phyloP scores from a whole-genome alignment of 2,329 filamentous ascomycete species.

The Aspergillus latus region DNA sequence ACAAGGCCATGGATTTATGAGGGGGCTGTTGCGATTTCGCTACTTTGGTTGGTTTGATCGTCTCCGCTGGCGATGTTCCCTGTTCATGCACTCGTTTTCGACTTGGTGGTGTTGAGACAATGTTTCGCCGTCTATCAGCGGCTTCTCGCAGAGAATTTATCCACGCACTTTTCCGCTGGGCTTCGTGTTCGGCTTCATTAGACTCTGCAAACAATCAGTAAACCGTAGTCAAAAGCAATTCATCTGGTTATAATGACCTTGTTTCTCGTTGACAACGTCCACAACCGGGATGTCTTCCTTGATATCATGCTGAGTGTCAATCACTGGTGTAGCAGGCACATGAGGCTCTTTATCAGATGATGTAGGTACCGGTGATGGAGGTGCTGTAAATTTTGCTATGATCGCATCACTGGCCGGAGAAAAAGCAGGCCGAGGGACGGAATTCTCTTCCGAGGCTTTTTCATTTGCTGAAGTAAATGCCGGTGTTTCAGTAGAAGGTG shows the following conservation, averaged over 20 bases:
- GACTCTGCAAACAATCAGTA: slow-evolving; percentile 1
- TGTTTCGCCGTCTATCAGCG: slow-evolving; percentile 26
- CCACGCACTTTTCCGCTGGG: slow-evolving; percentile 20
- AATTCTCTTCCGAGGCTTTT: background rate
- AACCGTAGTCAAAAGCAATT: background rate
- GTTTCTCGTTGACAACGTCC: background rate
- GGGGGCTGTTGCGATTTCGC: slow-evolving; percentile 20
- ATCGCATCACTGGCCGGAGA: background rate
- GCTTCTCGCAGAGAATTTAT: slow-evolving; percentile 24
- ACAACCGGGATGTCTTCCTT: background rate
- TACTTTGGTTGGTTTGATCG: slow-evolving; percentile 28
- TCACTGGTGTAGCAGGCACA: background rate
- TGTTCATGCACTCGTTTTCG: slow-evolving; percentile 33
- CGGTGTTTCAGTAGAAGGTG: background rate
- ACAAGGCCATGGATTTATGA: slow-evolving; percentile 30
- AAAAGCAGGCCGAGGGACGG: background rate
- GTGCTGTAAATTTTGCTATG: background rate
- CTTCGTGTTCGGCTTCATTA: slow-evolving; percentile 10
- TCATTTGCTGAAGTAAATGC: background rate
- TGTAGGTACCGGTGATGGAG: background rate
- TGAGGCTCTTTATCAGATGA: background rate
- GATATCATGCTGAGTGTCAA: background rate
- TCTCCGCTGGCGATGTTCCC: slow-evolving; percentile 14
- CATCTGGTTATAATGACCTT: background rate
- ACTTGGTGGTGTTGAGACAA: slow-evolving; percentile 14